Evolutionary conservation across 495 filamentous ascomycete species (phyloP).

Genomic region (Coniosporium apollinis): DNA sequence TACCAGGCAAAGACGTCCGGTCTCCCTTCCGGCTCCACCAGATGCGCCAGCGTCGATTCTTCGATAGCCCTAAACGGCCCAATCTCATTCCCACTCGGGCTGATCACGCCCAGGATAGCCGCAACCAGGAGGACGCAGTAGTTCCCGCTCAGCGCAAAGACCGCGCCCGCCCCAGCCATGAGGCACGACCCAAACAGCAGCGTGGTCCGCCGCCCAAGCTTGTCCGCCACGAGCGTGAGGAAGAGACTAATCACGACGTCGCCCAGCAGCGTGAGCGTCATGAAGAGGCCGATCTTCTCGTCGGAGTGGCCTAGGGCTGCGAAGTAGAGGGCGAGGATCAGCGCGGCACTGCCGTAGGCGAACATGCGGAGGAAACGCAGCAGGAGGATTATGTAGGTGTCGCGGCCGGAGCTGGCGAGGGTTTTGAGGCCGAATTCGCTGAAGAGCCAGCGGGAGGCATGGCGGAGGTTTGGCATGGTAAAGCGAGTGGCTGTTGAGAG

Average conservation of each 20-base stretch:
- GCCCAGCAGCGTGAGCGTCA: constrained; percentile 69
- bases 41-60: constrained; percentile 61
- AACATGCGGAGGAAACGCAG: constrained; percentile 64
- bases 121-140: constrained; percentile 61
- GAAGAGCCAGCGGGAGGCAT: too few relatives aligned
- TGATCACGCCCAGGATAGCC: constrained; percentile 68
- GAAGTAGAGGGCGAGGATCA: constrained; percentile 60
- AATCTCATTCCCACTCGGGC: constrained; percentile 64
- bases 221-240: constrained; percentile 61
- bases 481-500: too few relatives aligned
- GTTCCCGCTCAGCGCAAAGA: constrained; percentile 50
- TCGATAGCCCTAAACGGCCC: constrained; percentile 76
- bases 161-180: constrained; percentile 50
- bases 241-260: constrained; percentile 63
- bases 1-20: constrained; percentile 78
- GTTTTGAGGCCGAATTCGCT: constrained; percentile 32
- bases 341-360: constrained; percentile 58
- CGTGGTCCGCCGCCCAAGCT: constrained; percentile 50
- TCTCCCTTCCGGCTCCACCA: constrained; percentile 41
- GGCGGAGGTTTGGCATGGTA: too few relatives aligned
- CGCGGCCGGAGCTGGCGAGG: constrained; percentile 31
- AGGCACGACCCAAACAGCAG: constrained; percentile 48
- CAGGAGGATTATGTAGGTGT: constrained; percentile 58
- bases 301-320: constrained; percentile 47
- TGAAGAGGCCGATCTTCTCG: constrained; percentile 68